A percentile compares a stretch with the other conserved stretches of the same genome.
phyloP scores from a whole-genome alignment of 148 eudicot species.

The Vaccinium vitisidaea region DNA sequence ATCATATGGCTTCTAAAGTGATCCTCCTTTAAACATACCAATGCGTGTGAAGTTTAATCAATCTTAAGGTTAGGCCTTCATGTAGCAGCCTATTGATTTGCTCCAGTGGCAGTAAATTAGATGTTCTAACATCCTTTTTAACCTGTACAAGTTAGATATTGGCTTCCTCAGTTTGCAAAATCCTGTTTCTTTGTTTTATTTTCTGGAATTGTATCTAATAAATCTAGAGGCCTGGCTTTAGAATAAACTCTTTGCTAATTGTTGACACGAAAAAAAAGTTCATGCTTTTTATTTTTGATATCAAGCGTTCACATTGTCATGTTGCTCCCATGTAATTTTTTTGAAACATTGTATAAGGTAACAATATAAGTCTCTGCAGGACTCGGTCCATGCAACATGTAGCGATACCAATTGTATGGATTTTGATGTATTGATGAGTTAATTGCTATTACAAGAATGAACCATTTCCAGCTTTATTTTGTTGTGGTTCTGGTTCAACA shows the following conservation, averaged over 20 bases:
- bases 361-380: background rate
- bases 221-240: background rate
- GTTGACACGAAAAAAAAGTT: background rate
- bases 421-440: background rate
- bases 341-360: background rate
- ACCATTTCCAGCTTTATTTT: background rate
- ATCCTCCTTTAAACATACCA: background rate
- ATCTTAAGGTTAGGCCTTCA: background rate
- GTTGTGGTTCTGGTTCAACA: background rate
- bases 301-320: background rate
- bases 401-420: background rate
- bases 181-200: background rate
- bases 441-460: background rate
- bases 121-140: background rate
- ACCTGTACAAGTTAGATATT: conserved; percentile 3
- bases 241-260: background rate
- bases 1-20: background rate
- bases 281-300: background rate
- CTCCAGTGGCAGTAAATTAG: background rate
- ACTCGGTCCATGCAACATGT: background rate
- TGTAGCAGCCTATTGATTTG: background rate
- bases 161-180: background rate
- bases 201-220: background rate
- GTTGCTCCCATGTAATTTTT: background rate
- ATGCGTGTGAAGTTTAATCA: background rate